Evolutionary conservation across 495 filamentous ascomycete genomes (phyloP).

Genomic region (Parathielavia appendiculata): DNA sequence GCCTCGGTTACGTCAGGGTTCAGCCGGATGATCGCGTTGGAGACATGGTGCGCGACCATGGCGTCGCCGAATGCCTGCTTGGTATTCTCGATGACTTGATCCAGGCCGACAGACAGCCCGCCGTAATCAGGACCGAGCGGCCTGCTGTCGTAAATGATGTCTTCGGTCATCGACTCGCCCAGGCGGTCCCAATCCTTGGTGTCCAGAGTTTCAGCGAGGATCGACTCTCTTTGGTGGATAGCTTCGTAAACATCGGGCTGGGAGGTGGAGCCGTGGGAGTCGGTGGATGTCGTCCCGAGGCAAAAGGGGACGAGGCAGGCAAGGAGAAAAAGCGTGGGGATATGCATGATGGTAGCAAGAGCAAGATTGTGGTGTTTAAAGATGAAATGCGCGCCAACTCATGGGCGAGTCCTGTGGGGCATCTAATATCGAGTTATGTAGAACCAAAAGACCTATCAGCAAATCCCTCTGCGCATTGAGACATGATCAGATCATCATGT

Average conservation of each 20-base stretch:
- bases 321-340: constrained; percentile 2
- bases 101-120: constrained; percentile 9
- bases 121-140: constrained; percentile 9
- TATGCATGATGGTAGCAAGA: constrained; percentile 1
- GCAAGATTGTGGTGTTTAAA: no score
- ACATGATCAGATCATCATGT: no score
- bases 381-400: no score
- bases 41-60: constrained; percentile 9
- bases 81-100: constrained; percentile 7
- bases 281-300: not conserved
- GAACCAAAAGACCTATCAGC: no score
- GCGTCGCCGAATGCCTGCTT: constrained; percentile 4
- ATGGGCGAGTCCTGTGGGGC: no score
- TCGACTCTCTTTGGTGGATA: constrained; percentile 7
- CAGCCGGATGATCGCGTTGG: constrained; percentile 5
- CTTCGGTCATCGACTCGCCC: constrained; percentile 2
- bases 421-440: no score
- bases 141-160: constrained; percentile 11
- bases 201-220: constrained; percentile 6
- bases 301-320: constrained; percentile 1
- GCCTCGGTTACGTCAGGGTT: constrained; percentile 7
- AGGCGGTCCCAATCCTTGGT: constrained; percentile 10
- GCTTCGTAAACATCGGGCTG: constrained; percentile 9
- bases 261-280: not conserved
- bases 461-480: no score